Conservation (phyloP, 2,329 filamentous ascomycete species). For the Calonectria pauciramosa region DNA sequence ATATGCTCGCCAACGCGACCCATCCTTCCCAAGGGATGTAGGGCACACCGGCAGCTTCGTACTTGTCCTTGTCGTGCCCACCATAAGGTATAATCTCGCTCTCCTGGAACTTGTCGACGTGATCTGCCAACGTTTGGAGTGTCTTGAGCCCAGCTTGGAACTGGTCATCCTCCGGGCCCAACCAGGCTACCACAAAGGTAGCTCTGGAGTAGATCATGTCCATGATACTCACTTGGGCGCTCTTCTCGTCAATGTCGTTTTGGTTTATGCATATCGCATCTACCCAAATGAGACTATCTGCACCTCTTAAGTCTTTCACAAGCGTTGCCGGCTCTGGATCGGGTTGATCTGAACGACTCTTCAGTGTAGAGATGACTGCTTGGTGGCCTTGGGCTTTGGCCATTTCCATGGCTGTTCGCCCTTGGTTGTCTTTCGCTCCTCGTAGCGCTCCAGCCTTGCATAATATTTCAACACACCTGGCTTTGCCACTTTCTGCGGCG, state of each 20-base stretch:
- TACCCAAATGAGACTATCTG: constrained; percentile 43
- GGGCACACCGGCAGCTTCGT: constrained; percentile 35
- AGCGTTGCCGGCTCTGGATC: constrained; percentile 16
- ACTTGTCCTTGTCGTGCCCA: constrained; percentile 36
- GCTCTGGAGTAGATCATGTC: constrained; percentile 46
- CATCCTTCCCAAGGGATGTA: constrained; percentile 34
- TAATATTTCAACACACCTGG: constrained; percentile 28
- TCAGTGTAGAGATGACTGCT: constrained; percentile 27
- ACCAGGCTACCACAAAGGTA: constrained; percentile 43
- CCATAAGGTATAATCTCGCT: constrained; percentile 40
- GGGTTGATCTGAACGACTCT: constrained; percentile 5
- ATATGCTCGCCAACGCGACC: constrained; percentile 39
- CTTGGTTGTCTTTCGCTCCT: constrained; percentile 22
- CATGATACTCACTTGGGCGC: constrained; percentile 47
- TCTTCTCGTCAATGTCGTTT: constrained; percentile 42
- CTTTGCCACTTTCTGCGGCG: constrained; percentile 31
- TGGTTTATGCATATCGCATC: constrained; percentile 50
- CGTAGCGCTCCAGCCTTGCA: constrained; percentile 21
- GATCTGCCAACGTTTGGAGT: constrained; percentile 22
- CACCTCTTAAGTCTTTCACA: neutral
- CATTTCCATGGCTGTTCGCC: constrained; percentile 31
- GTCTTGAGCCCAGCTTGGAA: constrained; percentile 33
- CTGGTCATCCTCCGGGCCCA: constrained; percentile 39
- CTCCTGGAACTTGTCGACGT: constrained; percentile 30
- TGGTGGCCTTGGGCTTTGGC: constrained; percentile 29